These are phyloP conservation scores for Phytomonas serpens DNA, from an alignment of 208 protist genomes.

Conservation along the genomic window DNA sequence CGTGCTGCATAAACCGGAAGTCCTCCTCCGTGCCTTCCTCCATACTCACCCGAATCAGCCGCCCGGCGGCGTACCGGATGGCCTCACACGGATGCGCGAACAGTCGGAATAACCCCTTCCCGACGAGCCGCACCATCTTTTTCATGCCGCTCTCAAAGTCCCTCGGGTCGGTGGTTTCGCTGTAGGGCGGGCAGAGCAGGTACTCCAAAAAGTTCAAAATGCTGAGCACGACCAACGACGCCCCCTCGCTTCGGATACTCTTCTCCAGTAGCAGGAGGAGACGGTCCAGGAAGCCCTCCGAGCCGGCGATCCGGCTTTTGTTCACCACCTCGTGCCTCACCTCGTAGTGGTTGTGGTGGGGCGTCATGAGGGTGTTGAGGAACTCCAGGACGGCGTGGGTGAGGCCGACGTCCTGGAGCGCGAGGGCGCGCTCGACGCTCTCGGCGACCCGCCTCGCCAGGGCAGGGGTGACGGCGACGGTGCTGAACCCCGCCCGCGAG, in stretches of 20 bases:
- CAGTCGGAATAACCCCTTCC: conserved; percentile 66
- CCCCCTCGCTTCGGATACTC: conserved; percentile 60
- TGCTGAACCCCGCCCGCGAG: conserved; percentile 83
- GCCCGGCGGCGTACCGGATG: conserved; percentile 79
- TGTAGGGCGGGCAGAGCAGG: conserved; percentile 86
- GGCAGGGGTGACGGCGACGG: conserved; percentile 56
- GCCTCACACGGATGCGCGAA: conserved; percentile 71
- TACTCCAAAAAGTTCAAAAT: conserved; percentile 89
- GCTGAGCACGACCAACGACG: conserved; percentile 70
- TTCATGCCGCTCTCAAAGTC: conserved; percentile 63
- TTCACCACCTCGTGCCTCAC: conserved; percentile 79
- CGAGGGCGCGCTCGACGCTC: conserved; percentile 52
- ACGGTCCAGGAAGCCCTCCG: conserved; percentile 51
- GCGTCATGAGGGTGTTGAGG: conserved; percentile 86
- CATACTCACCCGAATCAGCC: conserved; percentile 84
- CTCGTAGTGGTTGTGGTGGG: conserved; percentile 92
- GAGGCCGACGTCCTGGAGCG: conserved; percentile 54
- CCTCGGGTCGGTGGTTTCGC: conserved; percentile 66
- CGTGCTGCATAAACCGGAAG: conserved; percentile 74
- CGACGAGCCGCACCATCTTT: conserved; percentile 54
- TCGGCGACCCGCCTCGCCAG: conserved; percentile 50
- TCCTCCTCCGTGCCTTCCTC: conserved; percentile 85
- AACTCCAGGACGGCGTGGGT: conserved; percentile 83
- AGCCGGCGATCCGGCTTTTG: conserved; percentile 77
- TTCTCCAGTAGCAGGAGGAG: conserved; percentile 65